A percentile compares a stretch with the other conserved stretches of the same genome.
These are phyloP conservation scores for Aleurites moluccanus DNA, from an alignment of 441 rosid species.

Conservation along the genomic window DNA sequence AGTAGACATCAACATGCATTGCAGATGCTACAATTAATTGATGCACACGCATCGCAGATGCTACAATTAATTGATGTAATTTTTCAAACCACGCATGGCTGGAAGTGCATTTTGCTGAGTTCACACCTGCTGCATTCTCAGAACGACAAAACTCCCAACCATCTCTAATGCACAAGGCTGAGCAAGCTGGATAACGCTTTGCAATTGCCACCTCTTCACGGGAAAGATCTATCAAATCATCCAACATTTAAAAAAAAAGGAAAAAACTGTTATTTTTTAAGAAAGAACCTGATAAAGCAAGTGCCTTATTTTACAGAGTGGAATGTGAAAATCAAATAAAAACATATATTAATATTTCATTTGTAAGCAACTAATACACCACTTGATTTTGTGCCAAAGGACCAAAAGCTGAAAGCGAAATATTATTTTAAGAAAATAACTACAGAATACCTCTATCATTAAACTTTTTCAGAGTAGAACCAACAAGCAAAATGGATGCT, in stretches of 20 bases:
- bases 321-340: neutral
- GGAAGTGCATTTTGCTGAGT: conserved; percentile 14
- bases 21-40: no score
- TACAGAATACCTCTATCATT: conserved; percentile 83
- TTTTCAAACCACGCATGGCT: neutral
- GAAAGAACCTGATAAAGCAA: conserved; percentile 13
- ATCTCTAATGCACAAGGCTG: conserved; percentile 89
- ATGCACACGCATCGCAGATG: neutral
- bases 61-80: conserved; percentile 6
- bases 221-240: conserved; percentile 65
- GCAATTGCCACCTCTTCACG: conserved; percentile 84
- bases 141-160: conserved; percentile 98
- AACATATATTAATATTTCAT: neutral
- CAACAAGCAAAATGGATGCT: conserved; percentile 91
- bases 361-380: neutral
- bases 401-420: neutral
- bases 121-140: conserved; percentile 81
- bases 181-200: conserved; percentile 86
- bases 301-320: neutral
- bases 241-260: conserved; percentile 18
- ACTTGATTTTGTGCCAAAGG: neutral
- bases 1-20: neutral
- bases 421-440: neutral
- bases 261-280: neutral
- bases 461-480: conserved; percentile 93